Evolutionary conservation across 2,329 filamentous ascomycete genomes (phyloP), one percentile per base, ranked within the genome.

Genomic region (Penicillium aurantiogriseum): DNA sequence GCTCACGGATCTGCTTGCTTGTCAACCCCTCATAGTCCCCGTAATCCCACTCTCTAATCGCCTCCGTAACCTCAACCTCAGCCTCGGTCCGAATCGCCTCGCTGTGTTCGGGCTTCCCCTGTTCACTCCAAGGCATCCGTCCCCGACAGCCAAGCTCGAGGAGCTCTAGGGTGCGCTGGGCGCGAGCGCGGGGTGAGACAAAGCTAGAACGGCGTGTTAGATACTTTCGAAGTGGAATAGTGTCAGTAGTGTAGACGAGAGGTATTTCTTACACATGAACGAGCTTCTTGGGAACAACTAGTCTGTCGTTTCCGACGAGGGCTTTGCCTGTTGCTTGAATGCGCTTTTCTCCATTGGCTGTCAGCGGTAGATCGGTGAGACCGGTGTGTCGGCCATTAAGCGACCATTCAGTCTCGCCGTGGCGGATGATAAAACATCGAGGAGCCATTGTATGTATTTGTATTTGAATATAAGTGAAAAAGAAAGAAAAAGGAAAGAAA

Each of bases 341-440:
- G 59, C 89, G 83, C 73, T 85, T 89, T 79, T 92, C 89, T 51
- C 93, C 93, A 71, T 91, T 89, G 50, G 82, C 77, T 0, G 92
- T 97, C 38, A 97, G 81, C 1, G 91, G 88, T 4, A 97, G 89
- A 69, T 97, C 92, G n/a, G 89, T 90, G 29, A 80, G 82, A 51
- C 92, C 89, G 0, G 93, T 97, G 76, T 97, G 91, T 51, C 86
- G 83, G 55, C 91, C 92, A 65, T 88, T 88, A 47, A 96, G 85
- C 5, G 90, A 95, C 92, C 92, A 97, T 79, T 96, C 91, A 4
- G 92, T 97, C 79, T 97, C 91, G 76, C 92, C 93, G 71, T 97
- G 92, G 67, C 92, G 90, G 72, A 92, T 79, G 65, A 94, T 85
- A 79, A 93, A 93, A 71, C 90, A 87, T 52, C 90, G 84, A 2